Percentiles rank a stretch among this genome's conserved stretches.
phyloP scores from a whole-genome alignment of 768 basidiomycete species.

The Leccinum sublutescens region DNA sequence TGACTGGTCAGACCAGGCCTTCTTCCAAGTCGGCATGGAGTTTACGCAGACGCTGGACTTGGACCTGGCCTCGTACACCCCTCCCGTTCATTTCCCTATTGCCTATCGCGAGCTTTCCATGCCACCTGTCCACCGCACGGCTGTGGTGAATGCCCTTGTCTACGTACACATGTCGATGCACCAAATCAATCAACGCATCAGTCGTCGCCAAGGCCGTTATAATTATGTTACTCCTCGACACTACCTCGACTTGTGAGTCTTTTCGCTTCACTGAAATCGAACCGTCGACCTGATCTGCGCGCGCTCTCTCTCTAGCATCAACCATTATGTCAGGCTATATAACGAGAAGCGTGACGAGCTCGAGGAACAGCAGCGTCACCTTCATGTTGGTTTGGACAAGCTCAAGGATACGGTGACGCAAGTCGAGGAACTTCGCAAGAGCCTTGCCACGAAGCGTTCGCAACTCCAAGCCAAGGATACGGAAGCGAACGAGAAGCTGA shows the following conservation, averaged over 20 bases:
- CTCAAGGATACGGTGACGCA: constrained; percentile 93
- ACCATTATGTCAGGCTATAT: constrained; percentile 93
- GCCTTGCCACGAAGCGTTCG: constrained; percentile 88
- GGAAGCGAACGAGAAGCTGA: constrained; percentile 95
- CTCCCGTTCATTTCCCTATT: constrained; percentile 83
- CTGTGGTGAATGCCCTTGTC: constrained; percentile 92
- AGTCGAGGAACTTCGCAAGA: constrained; percentile 94
- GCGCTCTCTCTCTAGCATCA: constrained; percentile 60
- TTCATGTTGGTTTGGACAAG: constrained; percentile 97
- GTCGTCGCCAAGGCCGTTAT: constrained; percentile 90
- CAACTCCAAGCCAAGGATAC: constrained; percentile 92
- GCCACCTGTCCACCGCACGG: constrained; percentile 88
- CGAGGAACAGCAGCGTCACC: constrained; percentile 97
- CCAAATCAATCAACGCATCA: constrained; percentile 84
- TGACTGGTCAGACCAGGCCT: constrained; percentile 98
- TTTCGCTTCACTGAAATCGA: constrained; percentile 1
- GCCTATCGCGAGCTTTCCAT: constrained; percentile 80
- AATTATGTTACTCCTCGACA: constrained; percentile 97
- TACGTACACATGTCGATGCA: constrained; percentile 88
- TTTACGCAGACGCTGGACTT: constrained; percentile 94
- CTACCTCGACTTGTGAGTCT: constrained; percentile 94
- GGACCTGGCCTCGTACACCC: constrained; percentile 77
- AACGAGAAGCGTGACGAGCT: constrained; percentile 96
- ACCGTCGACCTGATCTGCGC: constrained; percentile 4
- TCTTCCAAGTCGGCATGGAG: constrained; percentile 97